Percentiles rank a stretch among this genome's conserved stretches.
phyloP scores from a whole-genome alignment of 768 basidiomycete genomes.

The Termitomyces titanicus region DNA sequence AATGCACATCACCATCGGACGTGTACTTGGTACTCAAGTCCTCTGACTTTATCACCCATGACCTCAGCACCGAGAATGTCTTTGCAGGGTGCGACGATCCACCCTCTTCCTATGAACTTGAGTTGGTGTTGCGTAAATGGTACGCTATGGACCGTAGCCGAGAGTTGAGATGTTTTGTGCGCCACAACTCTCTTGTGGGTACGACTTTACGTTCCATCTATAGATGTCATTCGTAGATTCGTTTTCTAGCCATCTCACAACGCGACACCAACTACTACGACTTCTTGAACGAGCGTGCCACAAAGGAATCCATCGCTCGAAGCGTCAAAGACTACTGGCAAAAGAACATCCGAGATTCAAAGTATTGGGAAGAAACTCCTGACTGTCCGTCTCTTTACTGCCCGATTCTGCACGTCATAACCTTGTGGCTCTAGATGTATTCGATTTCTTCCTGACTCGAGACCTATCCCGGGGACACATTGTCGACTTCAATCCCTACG shows the following conservation, averaged over 20 bases:
- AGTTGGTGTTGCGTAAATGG: constrained; percentile 90
- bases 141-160: constrained; percentile 79
- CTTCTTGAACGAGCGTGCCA: constrained; percentile 66
- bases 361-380: constrained; percentile 46
- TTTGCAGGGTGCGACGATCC: constrained; percentile 59
- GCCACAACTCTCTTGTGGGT: constrained; percentile 72
- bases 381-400: constrained; percentile 56
- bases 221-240: not conserved
- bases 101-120: constrained; percentile 50
- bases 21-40: constrained; percentile 92
- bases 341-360: constrained; percentile 48
- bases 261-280: constrained; percentile 89
- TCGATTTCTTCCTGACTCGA: constrained; percentile 86
- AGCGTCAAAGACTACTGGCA: constrained; percentile 66
- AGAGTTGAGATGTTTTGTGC: constrained; percentile 90
- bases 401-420: not conserved
- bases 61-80: constrained; percentile 54
- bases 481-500: constrained; percentile 90
- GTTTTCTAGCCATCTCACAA: constrained; percentile 69
- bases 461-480: constrained; percentile 75
- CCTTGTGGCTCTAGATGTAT: constrained; percentile 54
- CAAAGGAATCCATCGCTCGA: constrained; percentile 46
- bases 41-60: constrained; percentile 85
- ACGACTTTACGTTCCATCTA: constrained; percentile 18
- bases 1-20: constrained; percentile 85